Conservation (phyloP, 805 yeast species). For the Starmerella sp. region DNA sequence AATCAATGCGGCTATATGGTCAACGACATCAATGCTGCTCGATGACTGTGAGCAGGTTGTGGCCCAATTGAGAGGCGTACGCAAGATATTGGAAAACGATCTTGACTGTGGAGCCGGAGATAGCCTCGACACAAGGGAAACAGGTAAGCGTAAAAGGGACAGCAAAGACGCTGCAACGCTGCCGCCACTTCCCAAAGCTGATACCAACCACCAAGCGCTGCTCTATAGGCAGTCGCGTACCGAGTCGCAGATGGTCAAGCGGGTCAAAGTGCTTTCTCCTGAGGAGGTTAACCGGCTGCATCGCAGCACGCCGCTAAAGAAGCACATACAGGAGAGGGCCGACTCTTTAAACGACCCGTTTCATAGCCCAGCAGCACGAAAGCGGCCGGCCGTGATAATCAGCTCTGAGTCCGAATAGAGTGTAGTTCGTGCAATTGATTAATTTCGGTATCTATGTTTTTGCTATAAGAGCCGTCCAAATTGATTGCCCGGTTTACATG, state of each 20-base stretch:
- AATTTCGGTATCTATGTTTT: too few relatives aligned
- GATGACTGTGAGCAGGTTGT: slow-evolving; percentile 14
- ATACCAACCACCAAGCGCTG: background rate
- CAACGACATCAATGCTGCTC: slow-evolving; percentile 7
- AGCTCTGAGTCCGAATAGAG: background rate
- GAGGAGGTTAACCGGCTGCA: background rate
- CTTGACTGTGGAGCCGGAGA: background rate
- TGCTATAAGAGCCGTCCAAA: too few relatives aligned
- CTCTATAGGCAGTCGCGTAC: background rate
- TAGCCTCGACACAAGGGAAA: background rate
- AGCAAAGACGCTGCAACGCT: background rate
- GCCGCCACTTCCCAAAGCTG: background rate
- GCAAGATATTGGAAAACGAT: background rate
- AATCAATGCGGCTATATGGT: slow-evolving; percentile 12
- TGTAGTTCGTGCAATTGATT: background rate
- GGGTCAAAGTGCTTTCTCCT: background rate
- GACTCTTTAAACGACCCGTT: background rate
- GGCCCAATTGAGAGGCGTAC: background rate
- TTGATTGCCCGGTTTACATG: too few relatives aligned
- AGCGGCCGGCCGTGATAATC: background rate
- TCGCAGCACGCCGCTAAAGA: background rate
- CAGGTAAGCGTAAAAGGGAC: background rate
- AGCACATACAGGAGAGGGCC: background rate
- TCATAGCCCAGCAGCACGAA: background rate
- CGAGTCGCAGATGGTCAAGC: background rate